Base-by-base conservation (phyloP, 2,329 filamentous ascomycete species). In the Xylariales sp. region DNA sequence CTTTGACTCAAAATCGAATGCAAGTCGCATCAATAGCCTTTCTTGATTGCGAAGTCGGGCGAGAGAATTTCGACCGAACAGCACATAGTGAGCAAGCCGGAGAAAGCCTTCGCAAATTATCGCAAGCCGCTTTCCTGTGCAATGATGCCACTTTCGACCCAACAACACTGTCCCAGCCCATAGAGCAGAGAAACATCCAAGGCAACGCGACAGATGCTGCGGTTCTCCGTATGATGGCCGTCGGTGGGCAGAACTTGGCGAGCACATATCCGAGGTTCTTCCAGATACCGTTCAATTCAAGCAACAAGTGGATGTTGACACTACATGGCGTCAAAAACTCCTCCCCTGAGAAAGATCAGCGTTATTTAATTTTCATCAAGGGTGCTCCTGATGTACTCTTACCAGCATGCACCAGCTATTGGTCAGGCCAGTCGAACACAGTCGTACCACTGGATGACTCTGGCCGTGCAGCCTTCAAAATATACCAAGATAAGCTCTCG, bases 1-100 rank as follows among this genome's bases (percentile, higher is more conserved):
- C 80, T 5, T 60, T 80, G 19, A 79, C 76, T 2, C 74, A 78
- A 52, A 74, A 78, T 19, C 78, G 78, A 48, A 84, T 83, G 80
- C 15, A 15, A 7, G 69, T 83, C 6, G 76, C 72, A 4, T 71
- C 72, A 42, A 70, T 74, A 41, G 74, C 72, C 14, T 80, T 77
- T 72, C 65, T 82, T 23, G 76, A 76, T 3, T 68, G 65, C 5
- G 56, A 69, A 70, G 76, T 61, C 69, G 76, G 19, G 74, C 74
- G 67, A 72, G 11, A 18, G 3, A 13, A 29, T 6, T n/a, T 19
- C 6, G n/a, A n/a, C n/a, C n/a, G n/a, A n/a, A n/a, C 7, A 13
- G 5, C 15, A 21, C 8, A 29, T 5, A 1, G 13, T 35, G 33
- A 24, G 3, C 14, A 11, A 28, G 11, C 23, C n/a, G 10, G n/a